A percentile compares a stretch with the other conserved stretches of the same genome.
Evolutionary conservation across 352 stramenopile species (phyloP).

Genomic region (Phytophthora ohioensis): DNA sequence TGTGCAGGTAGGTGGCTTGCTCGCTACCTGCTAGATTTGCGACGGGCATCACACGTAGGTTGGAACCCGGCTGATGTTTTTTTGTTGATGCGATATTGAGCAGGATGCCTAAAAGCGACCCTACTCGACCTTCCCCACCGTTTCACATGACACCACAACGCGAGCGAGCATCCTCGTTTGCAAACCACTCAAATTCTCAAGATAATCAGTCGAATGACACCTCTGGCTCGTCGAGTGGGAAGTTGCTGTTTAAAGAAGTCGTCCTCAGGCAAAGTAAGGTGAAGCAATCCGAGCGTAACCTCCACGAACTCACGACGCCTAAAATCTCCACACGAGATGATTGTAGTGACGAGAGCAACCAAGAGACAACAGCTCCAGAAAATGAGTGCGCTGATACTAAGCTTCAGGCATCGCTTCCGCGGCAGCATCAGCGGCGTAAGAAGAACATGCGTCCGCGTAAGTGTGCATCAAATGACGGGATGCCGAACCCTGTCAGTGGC

Average conservation of each 20-base stretch:
- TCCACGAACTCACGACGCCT: slow-evolving; percentile 3
- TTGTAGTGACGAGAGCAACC: slow-evolving; percentile 30
- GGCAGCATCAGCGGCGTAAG: slow-evolving; percentile 27
- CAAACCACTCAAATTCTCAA: slow-evolving; percentile 25
- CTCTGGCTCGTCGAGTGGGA: slow-evolving; percentile 30
- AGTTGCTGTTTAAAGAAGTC: slow-evolving; percentile 62
- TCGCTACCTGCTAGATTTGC: slow-evolving; percentile 29
- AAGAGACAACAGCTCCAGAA: slow-evolving; percentile 5
- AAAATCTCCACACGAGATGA: slow-evolving; percentile 5
- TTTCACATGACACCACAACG: slow-evolving; percentile 19
- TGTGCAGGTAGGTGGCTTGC: slow-evolving; percentile 30
- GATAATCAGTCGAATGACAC: slow-evolving; percentile 14
- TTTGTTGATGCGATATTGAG: background rate
- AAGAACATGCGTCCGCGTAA: slow-evolving; percentile 29
- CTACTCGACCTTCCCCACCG: slow-evolving; percentile 6
- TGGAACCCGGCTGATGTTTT: slow-evolving; percentile 5
- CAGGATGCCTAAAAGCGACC: slow-evolving; percentile 29
- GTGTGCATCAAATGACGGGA: slow-evolving; percentile 16
- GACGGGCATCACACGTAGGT: background rate
- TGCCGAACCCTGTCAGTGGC: slow-evolving; percentile 13
- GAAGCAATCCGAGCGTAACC: slow-evolving; percentile 23
- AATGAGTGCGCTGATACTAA: slow-evolving; percentile 5
- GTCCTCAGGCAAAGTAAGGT: slow-evolving; percentile 55
- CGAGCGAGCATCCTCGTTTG: slow-evolving; percentile 39
- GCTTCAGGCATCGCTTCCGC: slow-evolving; percentile 8